Evolutionary conservation across 306 rosid species (phyloP), one percentile per base, ranked within the genome.

Genomic region (Pterocarpus santalinus): DNA sequence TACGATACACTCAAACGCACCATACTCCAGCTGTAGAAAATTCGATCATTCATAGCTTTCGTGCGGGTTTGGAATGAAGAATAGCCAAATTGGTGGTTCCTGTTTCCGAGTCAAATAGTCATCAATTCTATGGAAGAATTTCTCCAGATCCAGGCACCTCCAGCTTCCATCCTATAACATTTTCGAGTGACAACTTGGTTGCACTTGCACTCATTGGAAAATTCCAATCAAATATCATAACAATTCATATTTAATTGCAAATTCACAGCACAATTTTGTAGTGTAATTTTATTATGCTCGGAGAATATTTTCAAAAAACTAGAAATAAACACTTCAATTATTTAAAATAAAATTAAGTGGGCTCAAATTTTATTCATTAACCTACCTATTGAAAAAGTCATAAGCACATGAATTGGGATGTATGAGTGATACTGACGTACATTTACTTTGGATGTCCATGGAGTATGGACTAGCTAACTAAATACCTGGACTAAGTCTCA

Each of bases 21-120:
- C 81, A 35, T 41, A 13, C 13, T 52, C 49, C 80, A 75, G 43
- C 57, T 60, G 70, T 75, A 32, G 79, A 74, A 52, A 49, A 15
- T 47, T 65, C 2, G 63, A 39, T 32, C 53, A 36, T 65, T 36
- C 2, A 46, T 43, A 0, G 35, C 7, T 76, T 64, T 64, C 51
- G 55, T 36, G 73, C 49, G 53, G 73, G 7, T 65, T 65, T 76
- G 65, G 64, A 35, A 33, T 76, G 34, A 5, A 73, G 41, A 73
- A 15, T 30, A 16, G 15, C 60, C 60, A 28, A 32, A 44, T 43
- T 75, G 51, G 41, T 55, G 70, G 22, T 43, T 74, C 80, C 32
- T 32, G 8, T 35, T 33, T 79, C 15, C 33, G 4, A 35, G 35
- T 72, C 65, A 72, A 33, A 33, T 71, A 52, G 33, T 51, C 47